These are phyloP conservation scores for Thymus mandschuricus DNA, from an alignment of 257 asterid species.

Conservation along the genomic window DNA sequence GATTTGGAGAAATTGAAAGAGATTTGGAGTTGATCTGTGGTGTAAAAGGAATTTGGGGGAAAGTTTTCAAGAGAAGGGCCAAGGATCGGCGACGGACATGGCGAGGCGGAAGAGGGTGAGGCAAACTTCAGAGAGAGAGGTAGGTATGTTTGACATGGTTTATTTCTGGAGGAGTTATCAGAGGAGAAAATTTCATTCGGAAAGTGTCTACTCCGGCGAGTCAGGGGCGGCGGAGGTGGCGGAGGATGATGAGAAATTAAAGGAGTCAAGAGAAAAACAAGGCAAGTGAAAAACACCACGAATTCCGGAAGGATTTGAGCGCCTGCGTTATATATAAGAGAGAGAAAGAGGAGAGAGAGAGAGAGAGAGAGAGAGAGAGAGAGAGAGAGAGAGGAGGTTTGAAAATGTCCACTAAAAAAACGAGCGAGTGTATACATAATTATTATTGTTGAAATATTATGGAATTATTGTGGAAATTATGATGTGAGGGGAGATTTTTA, in stretches of 20 bases:
- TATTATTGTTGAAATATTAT: background rate
- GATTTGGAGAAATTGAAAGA: background rate
- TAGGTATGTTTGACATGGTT: conserved; percentile 57
- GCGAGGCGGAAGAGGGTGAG: conserved; percentile 61
- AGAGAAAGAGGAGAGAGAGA: background rate
- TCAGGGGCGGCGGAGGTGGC: conserved; percentile 16
- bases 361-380: background rate
- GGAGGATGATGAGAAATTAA: background rate
- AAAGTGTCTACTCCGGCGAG: conserved; percentile 4
- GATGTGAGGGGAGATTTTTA: background rate
- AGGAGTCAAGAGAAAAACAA: conserved; percentile 8
- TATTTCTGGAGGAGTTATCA: background rate
- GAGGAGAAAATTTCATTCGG: conserved; percentile 38
- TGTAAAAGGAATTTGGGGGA: background rate
- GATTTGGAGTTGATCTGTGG: background rate
- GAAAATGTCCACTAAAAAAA: too few species aligned
- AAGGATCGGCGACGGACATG: conserved; percentile 76
- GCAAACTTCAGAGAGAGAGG: conserved; percentile 58
- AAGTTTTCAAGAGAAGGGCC: conserved; percentile 65
- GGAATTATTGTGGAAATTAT: conserved; percentile 8
- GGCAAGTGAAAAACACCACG: conserved; percentile 16
- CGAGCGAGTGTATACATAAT: too few species aligned
- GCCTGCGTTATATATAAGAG: conserved; percentile 10
- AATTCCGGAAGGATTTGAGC: conserved; percentile 2
- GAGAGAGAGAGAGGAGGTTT: background rate